Evolutionary conservation across 495 filamentous ascomycete species (phyloP), one percentile per base, ranked within the genome.

Genomic region (Hypoxylon rickii): DNA sequence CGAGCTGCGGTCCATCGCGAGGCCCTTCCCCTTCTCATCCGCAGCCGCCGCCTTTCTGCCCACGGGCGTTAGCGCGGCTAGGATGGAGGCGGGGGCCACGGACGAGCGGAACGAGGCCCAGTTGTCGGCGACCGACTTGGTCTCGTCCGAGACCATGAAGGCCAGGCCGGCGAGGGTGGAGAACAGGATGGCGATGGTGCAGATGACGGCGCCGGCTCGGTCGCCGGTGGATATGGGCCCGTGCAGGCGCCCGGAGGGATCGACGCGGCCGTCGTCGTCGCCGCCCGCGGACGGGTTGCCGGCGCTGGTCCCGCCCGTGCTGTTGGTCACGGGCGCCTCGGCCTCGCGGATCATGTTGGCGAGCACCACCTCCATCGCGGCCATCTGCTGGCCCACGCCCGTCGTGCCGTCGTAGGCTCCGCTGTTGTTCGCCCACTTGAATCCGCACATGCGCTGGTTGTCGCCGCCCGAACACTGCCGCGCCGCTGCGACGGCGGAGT

Each of bases 351-450:
- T 80, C 47, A 84, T 69, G 56, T 79, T 84, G 33, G 82, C 81
- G 41, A 86, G 75, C 2, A 90, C 76, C 13, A 89, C 76, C 52
- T 86, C 82, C 64, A 92, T 74, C 1, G 83, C 86, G 3, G 81
- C 80, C 80, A 92, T 83, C 64, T 89, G 83, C 70, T 90, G 84
- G 3, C 88, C 87, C 7, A 89, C 77, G 3, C 86, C 86, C 18
- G 51, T 73, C 24, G 67, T 70, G 3, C 80, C 81, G 64, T 92
- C 89, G 60, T 70, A 74, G n/a, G 57, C 58, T 8, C 67, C 67
- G 16, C 59, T 69, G 11, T 67, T 64, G 21, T 75, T 68, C 46
- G 79, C 84, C 90, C 91, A 96, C 36, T 75, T 79, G 40, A 88
- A 65, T 0, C 89, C 89, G 66, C 91, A 96, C 36, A 80, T 81